Conservation (phyloP, 169 alveolate genomes). For the Fabrea salina region DNA sequence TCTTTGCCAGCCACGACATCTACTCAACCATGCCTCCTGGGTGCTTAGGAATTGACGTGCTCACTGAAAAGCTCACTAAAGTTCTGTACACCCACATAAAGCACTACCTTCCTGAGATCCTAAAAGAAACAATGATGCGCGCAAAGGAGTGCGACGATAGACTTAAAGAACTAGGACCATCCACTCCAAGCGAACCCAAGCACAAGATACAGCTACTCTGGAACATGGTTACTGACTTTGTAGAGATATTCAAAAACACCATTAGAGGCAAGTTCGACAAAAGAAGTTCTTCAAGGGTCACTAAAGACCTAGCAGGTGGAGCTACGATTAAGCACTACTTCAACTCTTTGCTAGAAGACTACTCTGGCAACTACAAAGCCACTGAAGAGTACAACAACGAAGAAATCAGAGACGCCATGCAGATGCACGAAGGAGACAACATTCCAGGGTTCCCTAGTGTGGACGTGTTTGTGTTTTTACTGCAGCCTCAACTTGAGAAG, state of each 20-base stretch:
- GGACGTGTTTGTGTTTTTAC: conserved; percentile 70
- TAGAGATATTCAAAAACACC: conserved; percentile 68
- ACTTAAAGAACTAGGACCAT: conserved; percentile 71
- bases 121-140: conserved; percentile 21
- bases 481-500: conserved; percentile 70
- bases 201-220: conserved; percentile 74
- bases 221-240: conserved; percentile 80
- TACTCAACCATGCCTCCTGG: conserved; percentile 90
- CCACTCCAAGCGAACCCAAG: conserved; percentile 63
- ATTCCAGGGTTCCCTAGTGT: conserved; percentile 79
- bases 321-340: conserved; percentile 61
- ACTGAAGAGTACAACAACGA: conserved; percentile 69
- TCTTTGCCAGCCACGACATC: conserved; percentile 90
- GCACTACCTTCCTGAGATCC: not conserved
- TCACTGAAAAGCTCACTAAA: conserved; percentile 87
- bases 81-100: conserved; percentile 15
- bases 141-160: conserved; percentile 61
- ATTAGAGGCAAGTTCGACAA: conserved; percentile 73
- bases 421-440: conserved; percentile 76
- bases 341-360: conserved; percentile 60
- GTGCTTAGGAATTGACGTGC: conserved; percentile 91
- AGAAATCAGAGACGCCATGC: conserved; percentile 73
- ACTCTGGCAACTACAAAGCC: conserved; percentile 55
- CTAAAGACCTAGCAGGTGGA: conserved; percentile 67
- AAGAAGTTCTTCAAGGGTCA: conserved; percentile 37